phyloP scores from a whole-genome alignment of 441 rosid species.

The Gossypium laxum region DNA sequence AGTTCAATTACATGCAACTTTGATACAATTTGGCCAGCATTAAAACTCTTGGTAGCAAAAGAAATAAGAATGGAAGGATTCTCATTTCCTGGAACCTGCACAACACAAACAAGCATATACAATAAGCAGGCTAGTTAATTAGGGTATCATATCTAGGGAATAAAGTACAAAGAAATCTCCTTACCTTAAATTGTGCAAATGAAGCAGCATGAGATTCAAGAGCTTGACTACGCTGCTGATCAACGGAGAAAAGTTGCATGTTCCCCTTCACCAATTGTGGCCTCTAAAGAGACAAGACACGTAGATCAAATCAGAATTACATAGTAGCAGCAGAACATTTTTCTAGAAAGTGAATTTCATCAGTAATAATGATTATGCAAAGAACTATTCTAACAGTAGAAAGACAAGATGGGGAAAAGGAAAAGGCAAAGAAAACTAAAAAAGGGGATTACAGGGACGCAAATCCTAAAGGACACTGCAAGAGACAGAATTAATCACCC shows the following conservation, averaged over 20 bases:
- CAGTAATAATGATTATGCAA: background rate
- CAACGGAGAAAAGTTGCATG: constrained; percentile 96
- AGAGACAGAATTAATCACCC: background rate
- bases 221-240: constrained; percentile 99
- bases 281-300: constrained; percentile 35
- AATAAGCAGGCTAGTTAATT: background rate
- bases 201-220: constrained; percentile 99
- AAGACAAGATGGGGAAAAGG: background rate
- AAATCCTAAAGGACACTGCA: background rate
- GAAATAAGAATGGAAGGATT: constrained; percentile 81
- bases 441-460: background rate
- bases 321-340: background rate
- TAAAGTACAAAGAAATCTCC: constrained; percentile 11
- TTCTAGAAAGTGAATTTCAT: background rate
- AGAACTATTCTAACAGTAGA: background rate
- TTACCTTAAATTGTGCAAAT: constrained; percentile 80
- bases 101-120: constrained; percentile 3
- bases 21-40: constrained; percentile 85
- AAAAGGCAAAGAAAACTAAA: background rate
- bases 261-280: constrained; percentile 93
- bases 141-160: background rate
- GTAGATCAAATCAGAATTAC: constrained; percentile 3
- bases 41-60: constrained; percentile 73
- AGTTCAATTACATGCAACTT: constrained; percentile 94
- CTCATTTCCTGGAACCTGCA: constrained; percentile 90